Evolutionary conservation across 768 basidiomycete species (phyloP).

Genomic region (Serendipita indica): DNA sequence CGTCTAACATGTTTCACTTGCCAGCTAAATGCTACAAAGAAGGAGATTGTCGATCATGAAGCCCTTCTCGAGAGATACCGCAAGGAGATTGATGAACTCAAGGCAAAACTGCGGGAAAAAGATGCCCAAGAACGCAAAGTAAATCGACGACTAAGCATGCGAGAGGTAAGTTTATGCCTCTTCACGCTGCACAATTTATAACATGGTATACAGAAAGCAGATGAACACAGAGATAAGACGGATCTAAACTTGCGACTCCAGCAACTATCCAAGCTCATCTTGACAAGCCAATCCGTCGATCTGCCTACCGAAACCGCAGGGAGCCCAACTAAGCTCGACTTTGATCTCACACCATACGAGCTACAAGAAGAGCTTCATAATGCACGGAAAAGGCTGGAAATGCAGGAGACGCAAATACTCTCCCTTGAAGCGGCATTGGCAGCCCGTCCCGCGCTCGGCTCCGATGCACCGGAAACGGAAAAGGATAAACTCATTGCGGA

Average conservation of each 20-base stretch:
- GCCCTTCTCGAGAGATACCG: conserved; percentile 88
- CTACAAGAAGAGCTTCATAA: conserved; percentile 79
- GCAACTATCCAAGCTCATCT: conserved; percentile 68
- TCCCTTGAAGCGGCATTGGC: conserved; percentile 67
- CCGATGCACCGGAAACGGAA: conserved; percentile 50
- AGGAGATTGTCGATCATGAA: conserved; percentile 84
- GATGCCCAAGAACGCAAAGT: conserved; percentile 45
- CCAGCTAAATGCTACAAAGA: conserved; percentile 75
- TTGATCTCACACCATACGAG: conserved; percentile 80
- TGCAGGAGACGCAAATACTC: conserved; percentile 69
- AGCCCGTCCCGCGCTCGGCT: conserved; percentile 49
- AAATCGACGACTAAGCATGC: conserved; percentile 35
- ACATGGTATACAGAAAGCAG: conserved; percentile 44
- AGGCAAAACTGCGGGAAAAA: conserved; percentile 50
- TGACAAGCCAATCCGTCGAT: conserved; percentile 74
- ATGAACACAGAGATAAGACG: conserved; percentile 72
- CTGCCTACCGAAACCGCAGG: conserved; percentile 51
- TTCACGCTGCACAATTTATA: no score
- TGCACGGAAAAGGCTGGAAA: conserved; percentile 60
- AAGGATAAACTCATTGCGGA: conserved; percentile 63
- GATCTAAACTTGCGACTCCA: conserved; percentile 68
- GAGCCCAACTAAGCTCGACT: conserved; percentile 80
- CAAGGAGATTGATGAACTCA: conserved; percentile 86
- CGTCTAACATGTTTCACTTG: neutral
- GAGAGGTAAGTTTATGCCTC: conserved; percentile 34